Conservation (phyloP, 192 early-diverging fungal genomes). For the Polychytrium aggregatum region DNA sequence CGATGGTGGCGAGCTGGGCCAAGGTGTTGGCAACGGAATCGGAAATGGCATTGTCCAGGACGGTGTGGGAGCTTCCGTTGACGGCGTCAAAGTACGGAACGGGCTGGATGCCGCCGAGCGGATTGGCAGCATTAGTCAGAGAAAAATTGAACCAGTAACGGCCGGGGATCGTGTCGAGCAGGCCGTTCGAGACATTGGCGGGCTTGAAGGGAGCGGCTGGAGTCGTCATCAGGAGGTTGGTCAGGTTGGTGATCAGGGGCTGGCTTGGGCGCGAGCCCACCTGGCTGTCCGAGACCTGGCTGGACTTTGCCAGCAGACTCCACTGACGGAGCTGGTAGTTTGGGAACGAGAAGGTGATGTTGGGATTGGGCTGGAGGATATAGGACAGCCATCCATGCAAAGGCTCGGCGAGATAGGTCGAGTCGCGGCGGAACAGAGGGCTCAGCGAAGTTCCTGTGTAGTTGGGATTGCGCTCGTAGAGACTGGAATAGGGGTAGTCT, state of each 20-base stretch:
- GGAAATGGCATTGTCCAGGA: slow-evolving; percentile 35
- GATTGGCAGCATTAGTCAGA: slow-evolving; percentile 1
- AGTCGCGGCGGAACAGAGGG: slow-evolving; percentile 10
- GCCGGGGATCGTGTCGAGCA: slow-evolving; percentile 13
- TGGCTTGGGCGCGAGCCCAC: slow-evolving; percentile 7
- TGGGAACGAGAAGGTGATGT: slow-evolving; percentile 11
- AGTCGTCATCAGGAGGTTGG: not conserved
- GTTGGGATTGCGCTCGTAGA: slow-evolving; percentile 9
- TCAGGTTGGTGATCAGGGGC: not conserved
- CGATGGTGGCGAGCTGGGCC: slow-evolving; percentile 17
- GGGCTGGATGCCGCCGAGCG: not conserved
- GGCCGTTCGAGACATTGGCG: slow-evolving; percentile 3
- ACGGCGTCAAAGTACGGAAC: slow-evolving; percentile 31
- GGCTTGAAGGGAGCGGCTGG: slow-evolving; percentile 12
- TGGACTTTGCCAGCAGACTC: not conserved
- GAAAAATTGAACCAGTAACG: slow-evolving; percentile 29
- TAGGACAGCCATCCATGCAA: slow-evolving; percentile 28
- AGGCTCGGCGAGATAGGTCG: slow-evolving; percentile 28
- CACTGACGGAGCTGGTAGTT: slow-evolving; percentile 23
- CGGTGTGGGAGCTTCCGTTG: slow-evolving; percentile 2
- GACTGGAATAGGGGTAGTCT: slow-evolving; percentile 13
- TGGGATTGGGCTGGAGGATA: slow-evolving; percentile 4
- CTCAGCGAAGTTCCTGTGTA: slow-evolving; percentile 1
- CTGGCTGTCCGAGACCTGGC: slow-evolving; percentile 4
- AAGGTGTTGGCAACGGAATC: slow-evolving; percentile 20